Evolutionary conservation across 257 asterid species (phyloP).

Genomic region (Schizonepeta tenuifolia): DNA sequence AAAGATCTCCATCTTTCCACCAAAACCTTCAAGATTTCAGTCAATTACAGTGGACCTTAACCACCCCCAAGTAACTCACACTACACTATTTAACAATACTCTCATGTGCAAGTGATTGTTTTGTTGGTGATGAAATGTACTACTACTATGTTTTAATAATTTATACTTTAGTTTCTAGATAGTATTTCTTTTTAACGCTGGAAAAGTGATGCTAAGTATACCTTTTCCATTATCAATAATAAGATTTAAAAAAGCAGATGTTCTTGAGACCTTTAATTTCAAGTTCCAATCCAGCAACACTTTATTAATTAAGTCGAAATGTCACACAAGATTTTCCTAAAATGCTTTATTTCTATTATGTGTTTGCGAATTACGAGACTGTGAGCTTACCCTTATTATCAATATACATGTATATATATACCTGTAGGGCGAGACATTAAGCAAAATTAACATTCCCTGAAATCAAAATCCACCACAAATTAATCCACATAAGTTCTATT

Average conservation of each 20-base stretch:
- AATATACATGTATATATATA: too few relatives aligned
- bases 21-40: conserved; percentile 58
- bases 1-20: conserved; percentile 50
- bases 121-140: background rate
- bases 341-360: too few relatives aligned
- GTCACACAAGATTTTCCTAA: too few relatives aligned
- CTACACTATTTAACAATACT: background rate
- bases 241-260: too few relatives aligned
- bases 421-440: background rate
- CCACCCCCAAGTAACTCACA: conserved; percentile 13
- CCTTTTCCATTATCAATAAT: background rate
- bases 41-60: conserved; percentile 46
- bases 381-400: too few relatives aligned
- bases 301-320: too few relatives aligned
- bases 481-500: background rate
- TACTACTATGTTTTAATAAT: background rate
- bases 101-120: background rate
- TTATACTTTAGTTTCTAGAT: background rate
- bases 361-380: too few relatives aligned
- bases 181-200: background rate
- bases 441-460: background rate
- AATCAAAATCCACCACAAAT: background rate
- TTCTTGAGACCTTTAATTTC: too few relatives aligned
- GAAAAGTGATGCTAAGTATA: background rate
- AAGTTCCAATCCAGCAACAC: too few relatives aligned